Conservation (phyloP, 768 basidiomycete genomes). For the Gymnopilus junonius region DNA sequence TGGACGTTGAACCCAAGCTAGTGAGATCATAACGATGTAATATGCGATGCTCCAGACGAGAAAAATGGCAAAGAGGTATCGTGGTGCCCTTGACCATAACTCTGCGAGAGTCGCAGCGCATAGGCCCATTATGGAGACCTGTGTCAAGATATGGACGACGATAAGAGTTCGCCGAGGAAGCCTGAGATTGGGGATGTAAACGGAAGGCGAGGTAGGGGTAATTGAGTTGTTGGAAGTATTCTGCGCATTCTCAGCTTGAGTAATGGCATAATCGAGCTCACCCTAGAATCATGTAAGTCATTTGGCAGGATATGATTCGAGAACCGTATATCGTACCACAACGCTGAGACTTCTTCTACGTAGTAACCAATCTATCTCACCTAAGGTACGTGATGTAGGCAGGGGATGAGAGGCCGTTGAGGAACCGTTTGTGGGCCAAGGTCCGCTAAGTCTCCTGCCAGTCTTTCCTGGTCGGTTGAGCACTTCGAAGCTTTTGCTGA, state of each 20-base stretch:
- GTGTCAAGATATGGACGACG: constrained; percentile 56
- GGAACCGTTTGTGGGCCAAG: constrained; percentile 30
- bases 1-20: constrained; percentile 65
- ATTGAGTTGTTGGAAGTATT: constrained; percentile 40
- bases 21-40: constrained; percentile 54
- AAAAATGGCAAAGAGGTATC: constrained; percentile 64
- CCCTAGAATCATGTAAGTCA: constrained; percentile 45
- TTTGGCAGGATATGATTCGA: background rate
- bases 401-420: constrained; percentile 21
- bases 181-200: constrained; percentile 22
- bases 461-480: constrained; percentile 48
- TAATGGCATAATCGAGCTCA: constrained; percentile 73
- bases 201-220: constrained; percentile 23
- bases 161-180: constrained; percentile 32
- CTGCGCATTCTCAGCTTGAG: constrained; percentile 55
- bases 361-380: constrained; percentile 81
- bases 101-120: constrained; percentile 59
- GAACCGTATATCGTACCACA: constrained; percentile 52
- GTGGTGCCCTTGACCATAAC: constrained; percentile 60
- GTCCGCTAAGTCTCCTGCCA: constrained; percentile 37
- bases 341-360: constrained; percentile 72
- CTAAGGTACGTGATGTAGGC: constrained; percentile 57
- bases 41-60: constrained; percentile 63
- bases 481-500: constrained; percentile 53
- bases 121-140: constrained; percentile 61